phyloP scores from a whole-genome alignment of 2,329 filamentous ascomycete species.

The Colletotrichum camelliae region DNA sequence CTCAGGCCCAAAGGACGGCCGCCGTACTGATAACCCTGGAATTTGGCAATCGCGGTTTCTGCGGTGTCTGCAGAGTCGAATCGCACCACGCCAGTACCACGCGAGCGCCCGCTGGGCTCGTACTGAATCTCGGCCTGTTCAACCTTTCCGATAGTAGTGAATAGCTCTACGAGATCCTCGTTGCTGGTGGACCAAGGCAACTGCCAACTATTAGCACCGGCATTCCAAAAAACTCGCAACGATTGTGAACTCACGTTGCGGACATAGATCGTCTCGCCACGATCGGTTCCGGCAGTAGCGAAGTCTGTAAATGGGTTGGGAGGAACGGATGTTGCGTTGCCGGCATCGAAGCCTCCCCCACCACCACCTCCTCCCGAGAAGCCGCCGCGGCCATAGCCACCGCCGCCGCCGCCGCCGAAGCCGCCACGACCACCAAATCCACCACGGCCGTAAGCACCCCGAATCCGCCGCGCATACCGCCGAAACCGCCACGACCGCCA shows the following conservation, averaged over 20 bases:
- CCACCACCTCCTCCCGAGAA: slow-evolving; percentile 40
- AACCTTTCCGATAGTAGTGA: slow-evolving; percentile 97
- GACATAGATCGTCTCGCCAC: slow-evolving; percentile 86
- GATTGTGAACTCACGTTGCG: slow-evolving; percentile 78
- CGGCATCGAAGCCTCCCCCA: slow-evolving; percentile 49
- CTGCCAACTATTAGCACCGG: slow-evolving; percentile 49
- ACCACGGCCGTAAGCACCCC: slow-evolving; percentile 57
- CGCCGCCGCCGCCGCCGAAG: slow-evolving; percentile 51
- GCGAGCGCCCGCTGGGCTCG: slow-evolving; percentile 92
- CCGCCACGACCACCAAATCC: slow-evolving; percentile 50
- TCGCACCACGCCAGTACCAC: slow-evolving; percentile 94
- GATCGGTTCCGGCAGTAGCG: slow-evolving; percentile 85
- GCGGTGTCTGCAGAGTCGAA: slow-evolving; percentile 86
- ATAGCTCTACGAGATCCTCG: slow-evolving; percentile 94
- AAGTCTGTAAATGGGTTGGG: slow-evolving; percentile 95
- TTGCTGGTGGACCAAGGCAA: slow-evolving; percentile 99
- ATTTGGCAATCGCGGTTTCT: slow-evolving; percentile 94
- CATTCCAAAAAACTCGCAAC: not conserved
- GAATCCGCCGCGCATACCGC: slow-evolving; percentile 63
- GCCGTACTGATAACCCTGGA: slow-evolving; percentile 97
- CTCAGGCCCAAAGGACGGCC: slow-evolving; percentile 91
- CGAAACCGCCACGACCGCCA: slow-evolving; percentile 65
- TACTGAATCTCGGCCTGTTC: slow-evolving; percentile 99
- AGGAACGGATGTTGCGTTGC: slow-evolving; percentile 54
- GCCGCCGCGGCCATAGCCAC: slow-evolving; percentile 46